Base-by-base conservation (phyloP, 345 rosid genomes). In the Eutrema heterophyllum region DNA sequence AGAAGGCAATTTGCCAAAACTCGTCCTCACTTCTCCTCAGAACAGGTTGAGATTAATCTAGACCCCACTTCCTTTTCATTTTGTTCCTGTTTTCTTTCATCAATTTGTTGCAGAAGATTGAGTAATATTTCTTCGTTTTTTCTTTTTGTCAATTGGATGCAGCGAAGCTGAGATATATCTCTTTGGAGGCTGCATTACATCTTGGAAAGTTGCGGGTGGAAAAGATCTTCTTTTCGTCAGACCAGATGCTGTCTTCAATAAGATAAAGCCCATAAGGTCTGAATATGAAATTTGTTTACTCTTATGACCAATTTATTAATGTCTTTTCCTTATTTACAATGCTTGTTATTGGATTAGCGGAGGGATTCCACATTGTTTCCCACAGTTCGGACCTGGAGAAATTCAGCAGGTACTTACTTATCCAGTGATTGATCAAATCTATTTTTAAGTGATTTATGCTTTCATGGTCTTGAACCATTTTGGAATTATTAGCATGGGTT, bases 311-410 rank as follows among this genome's bases (percentile, higher is more conserved):
- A 10, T 40, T 62, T 51, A 43, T 67, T 36, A 0, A 44, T 46
- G 18, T 39, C 1, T 4, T 27, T 18, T 4, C 36, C 3, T 43
- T 18, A 41, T 4, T 26, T 29, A 13, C 41, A 11, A 10, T 66
- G 48, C 12, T 68, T 40, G 52, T 24, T 76, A n/a, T 60, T 76
- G 62, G 82, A 35, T 71, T 67, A 94, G 98, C 72, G 97, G 98
- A 75, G 98, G 98, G 39, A 68, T 91, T 78, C 98, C 98, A 26
- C 97, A 94, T 84, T 94, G 98, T 75, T 94, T 94, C 81, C 98
- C 97, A 0, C 98, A 94, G 86, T 94, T 91, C 82, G 97, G 98
- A 80, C 97, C 96, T 9, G 98, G 97, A 52, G 14, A 51, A 59
- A 83, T 91, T 79, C 97, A 91, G 70, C 98, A 94, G 97, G 95